phyloP scores from a whole-genome alignment of 768 basidiomycete genomes.

The Jaapia argillacea region DNA sequence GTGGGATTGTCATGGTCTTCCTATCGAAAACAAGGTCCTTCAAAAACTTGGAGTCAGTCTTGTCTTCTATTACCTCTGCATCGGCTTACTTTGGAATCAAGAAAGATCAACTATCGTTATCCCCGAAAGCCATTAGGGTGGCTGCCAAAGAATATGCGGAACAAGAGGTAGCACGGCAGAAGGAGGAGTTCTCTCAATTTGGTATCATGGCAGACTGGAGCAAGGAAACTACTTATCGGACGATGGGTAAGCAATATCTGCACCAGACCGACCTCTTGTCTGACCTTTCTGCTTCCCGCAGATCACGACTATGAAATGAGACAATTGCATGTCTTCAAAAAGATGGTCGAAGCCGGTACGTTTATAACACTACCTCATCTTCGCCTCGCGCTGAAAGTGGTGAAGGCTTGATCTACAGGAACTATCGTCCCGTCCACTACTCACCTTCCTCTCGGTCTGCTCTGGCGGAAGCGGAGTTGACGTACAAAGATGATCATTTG shows the following conservation, averaged over 20 bases:
- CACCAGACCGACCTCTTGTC: background rate
- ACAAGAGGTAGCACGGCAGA: conserved; percentile 67
- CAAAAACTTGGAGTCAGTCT: conserved; percentile 55
- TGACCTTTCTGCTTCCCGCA: conserved; percentile 25
- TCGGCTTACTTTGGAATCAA: conserved; percentile 14
- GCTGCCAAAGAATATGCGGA: conserved; percentile 67
- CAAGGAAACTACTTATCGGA: conserved; percentile 64
- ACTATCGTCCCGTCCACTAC: conserved; percentile 86
- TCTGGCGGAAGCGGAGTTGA: conserved; percentile 88
- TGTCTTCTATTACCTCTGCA: conserved; percentile 2
- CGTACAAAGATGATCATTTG: conserved; percentile 81
- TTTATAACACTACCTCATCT: background rate
- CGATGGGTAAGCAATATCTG: conserved; percentile 48
- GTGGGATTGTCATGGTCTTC: conserved; percentile 97
- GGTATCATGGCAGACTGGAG: conserved; percentile 93
- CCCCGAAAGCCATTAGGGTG: conserved; percentile 50
- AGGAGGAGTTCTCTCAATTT: conserved; percentile 66
- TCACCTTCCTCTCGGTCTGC: conserved; percentile 94
- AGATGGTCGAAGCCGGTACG: conserved; percentile 79
- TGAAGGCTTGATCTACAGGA: conserved; percentile 72
- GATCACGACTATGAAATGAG: conserved; percentile 85
- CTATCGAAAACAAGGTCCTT: conserved; percentile 92
- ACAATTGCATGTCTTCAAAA: conserved; percentile 75
- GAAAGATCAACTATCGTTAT: conserved; percentile 47
- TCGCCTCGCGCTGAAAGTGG: background rate